phyloP scores from a whole-genome alignment of 176 grass and related monocot species.

The Zizania latifolia region DNA sequence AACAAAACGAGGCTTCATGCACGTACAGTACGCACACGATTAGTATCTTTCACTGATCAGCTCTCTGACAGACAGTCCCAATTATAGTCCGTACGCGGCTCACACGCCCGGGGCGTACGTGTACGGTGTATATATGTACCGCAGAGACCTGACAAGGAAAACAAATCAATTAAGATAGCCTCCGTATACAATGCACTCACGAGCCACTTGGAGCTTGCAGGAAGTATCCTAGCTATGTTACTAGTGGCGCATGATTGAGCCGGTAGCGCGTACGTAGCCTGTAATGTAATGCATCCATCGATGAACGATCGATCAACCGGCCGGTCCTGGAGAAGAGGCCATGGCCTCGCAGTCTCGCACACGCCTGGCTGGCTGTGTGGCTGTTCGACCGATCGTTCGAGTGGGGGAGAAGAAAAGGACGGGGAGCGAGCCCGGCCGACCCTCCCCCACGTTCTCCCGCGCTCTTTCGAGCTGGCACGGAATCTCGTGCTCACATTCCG shows the following conservation, averaged over 20 bases:
- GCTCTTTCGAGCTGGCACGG: constrained; percentile 46
- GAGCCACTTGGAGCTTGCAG: background rate
- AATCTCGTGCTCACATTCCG: constrained; percentile 35
- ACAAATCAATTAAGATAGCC: background rate
- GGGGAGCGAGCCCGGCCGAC: background rate
- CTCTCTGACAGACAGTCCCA: background rate
- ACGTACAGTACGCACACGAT: background rate
- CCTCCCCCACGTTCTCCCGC: constrained; percentile 36
- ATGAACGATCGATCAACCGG: background rate
- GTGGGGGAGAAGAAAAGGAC: constrained; percentile 18
- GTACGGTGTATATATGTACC: constrained; percentile 23
- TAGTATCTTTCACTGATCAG: background rate
- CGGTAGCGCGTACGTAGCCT: constrained; percentile 25
- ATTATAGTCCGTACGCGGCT: constrained; percentile 17
- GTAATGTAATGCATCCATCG: background rate
- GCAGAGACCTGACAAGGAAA: background rate
- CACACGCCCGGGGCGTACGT: background rate
- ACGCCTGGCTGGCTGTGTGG: background rate
- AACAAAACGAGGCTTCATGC: background rate
- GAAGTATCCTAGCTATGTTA: background rate
- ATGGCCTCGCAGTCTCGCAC: constrained; percentile 7
- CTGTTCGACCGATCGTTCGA: background rate
- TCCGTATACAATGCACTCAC: constrained; percentile 13
- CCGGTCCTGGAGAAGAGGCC: constrained; percentile 15
- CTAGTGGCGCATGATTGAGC: constrained; percentile 27